phyloP scores from a whole-genome alignment of 202 grass and related monocot species.

The Setaria viridis region DNA sequence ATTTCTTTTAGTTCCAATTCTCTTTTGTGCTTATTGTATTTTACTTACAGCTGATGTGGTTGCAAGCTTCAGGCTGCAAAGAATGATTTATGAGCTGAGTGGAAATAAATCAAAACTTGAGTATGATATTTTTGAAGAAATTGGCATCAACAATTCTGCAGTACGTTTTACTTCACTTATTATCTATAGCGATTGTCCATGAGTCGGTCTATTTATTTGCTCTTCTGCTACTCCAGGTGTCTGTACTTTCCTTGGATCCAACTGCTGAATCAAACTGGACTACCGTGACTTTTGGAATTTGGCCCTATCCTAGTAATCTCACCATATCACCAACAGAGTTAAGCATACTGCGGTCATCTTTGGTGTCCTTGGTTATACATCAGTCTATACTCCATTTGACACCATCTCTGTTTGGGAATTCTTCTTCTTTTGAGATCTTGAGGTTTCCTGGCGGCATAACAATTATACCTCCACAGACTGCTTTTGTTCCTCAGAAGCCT shows the following conservation, averaged over 20 bases:
- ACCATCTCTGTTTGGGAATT: slow-evolving; percentile 71
- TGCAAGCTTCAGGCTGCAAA: slow-evolving; percentile 77
- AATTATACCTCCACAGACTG: slow-evolving; percentile 76
- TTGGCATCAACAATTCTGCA: slow-evolving; percentile 62
- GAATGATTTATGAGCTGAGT: slow-evolving; percentile 53
- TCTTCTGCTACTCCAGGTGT: slow-evolving; percentile 57
- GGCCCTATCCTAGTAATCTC: slow-evolving; percentile 72
- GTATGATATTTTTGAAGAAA: slow-evolving; percentile 87
- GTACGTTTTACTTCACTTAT: slow-evolving; percentile 53
- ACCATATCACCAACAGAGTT: slow-evolving; percentile 63
- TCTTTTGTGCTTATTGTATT: slow-evolving; percentile 23
- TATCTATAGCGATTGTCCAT: neutral
- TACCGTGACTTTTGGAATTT: slow-evolving; percentile 69
- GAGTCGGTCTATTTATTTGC: neutral
- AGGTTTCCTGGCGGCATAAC: slow-evolving; percentile 82
- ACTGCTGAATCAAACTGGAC: slow-evolving; percentile 68
- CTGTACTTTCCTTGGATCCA: slow-evolving; percentile 66
- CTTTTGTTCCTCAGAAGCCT: slow-evolving; percentile 72
- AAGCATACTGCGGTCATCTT: slow-evolving; percentile 72
- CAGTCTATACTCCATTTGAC: slow-evolving; percentile 74
- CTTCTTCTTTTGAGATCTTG: slow-evolving; percentile 68
- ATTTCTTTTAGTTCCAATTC: neutral
- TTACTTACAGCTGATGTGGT: slow-evolving; percentile 70
- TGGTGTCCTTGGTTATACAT: slow-evolving; percentile 64
- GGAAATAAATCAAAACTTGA: slow-evolving; percentile 69